A percentile compares a stretch with the other conserved stretches of the same genome.
These are phyloP conservation scores for Zelonia costaricensis DNA, from an alignment of 208 protist genomes.

Conservation along the genomic window DNA sequence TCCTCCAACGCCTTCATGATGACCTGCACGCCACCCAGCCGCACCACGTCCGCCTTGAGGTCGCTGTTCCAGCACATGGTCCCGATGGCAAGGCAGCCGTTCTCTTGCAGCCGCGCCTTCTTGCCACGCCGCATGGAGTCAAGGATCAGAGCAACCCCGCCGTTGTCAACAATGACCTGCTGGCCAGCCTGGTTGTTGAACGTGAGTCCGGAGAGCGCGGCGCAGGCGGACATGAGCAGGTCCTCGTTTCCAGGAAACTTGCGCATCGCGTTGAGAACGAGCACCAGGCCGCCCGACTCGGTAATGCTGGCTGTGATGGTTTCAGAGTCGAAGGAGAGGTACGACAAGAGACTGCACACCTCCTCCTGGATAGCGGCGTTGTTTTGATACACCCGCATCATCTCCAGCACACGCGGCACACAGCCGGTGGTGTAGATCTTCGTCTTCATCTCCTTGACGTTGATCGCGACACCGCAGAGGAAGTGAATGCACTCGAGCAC, in stretches of 20 bases:
- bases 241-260: conserved; percentile 80
- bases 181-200: conserved; percentile 88
- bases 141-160: conserved; percentile 76
- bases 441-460: conserved; percentile 83
- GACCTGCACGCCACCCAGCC: conserved; percentile 69
- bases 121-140: conserved; percentile 80
- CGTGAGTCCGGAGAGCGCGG: conserved; percentile 83
- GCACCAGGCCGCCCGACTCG: conserved; percentile 61
- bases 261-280: conserved; percentile 84
- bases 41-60: conserved; percentile 88
- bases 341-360: conserved; percentile 85
- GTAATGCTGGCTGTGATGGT: conserved; percentile 86
- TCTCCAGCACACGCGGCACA: conserved; percentile 72
- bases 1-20: conserved; percentile 85
- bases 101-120: conserved; percentile 84
- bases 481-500: conserved; percentile 78
- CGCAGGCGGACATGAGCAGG: conserved; percentile 80
- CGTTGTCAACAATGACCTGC: conserved; percentile 75
- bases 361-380: conserved; percentile 81
- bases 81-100: conserved; percentile 86
- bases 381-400: conserved; percentile 61
- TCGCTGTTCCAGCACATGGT: conserved; percentile 94
- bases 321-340: conserved; percentile 93
- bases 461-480: conserved; percentile 80
- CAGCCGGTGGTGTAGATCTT: conserved; percentile 78